These are phyloP conservation scores for Sarcodon sp. DNA, from an alignment of 768 basidiomycete genomes.

Conservation along the genomic window DNA sequence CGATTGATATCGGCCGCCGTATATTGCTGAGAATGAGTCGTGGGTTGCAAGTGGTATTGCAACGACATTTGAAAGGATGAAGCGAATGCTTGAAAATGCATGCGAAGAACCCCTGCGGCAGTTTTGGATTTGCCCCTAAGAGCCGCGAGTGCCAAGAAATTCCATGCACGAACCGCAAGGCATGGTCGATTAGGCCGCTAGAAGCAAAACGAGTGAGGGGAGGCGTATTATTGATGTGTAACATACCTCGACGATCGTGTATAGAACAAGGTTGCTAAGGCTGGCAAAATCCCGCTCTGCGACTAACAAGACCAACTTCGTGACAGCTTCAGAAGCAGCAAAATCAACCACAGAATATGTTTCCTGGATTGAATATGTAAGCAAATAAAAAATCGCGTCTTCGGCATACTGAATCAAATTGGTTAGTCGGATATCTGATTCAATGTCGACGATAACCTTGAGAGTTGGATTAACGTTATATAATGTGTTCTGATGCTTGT, in stretches of 20 bases:
- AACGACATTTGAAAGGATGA: constrained; percentile 32
- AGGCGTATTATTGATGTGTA: neutral
- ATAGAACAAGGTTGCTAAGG: neutral
- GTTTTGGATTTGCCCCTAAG: constrained; percentile 24
- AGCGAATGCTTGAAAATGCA: constrained; percentile 38
- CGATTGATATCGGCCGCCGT: constrained; percentile 52
- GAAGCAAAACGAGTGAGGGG: neutral
- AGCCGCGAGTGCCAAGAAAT: constrained; percentile 42
- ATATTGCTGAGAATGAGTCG: constrained; percentile 20
- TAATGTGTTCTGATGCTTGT: neutral
- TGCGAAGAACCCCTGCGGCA: constrained; percentile 30
- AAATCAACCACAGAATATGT: constrained; percentile 38
- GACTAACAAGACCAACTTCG: constrained; percentile 38
- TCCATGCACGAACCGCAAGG: constrained; percentile 45
- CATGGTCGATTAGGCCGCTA: neutral
- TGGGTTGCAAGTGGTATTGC: constrained; percentile 15
- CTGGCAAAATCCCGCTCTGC: constrained; percentile 11
- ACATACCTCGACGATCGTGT: neutral
- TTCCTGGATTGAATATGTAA: constrained; percentile 33
- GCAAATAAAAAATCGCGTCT: constrained; percentile 40
- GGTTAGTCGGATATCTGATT: constrained; percentile 13
- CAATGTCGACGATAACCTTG: constrained; percentile 2
- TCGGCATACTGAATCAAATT: constrained; percentile 29
- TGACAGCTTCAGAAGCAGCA: constrained; percentile 33
- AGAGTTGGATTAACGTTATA: neutral